Conservation (phyloP, 441 rosid genomes). For the Hura crepitans region DNA sequence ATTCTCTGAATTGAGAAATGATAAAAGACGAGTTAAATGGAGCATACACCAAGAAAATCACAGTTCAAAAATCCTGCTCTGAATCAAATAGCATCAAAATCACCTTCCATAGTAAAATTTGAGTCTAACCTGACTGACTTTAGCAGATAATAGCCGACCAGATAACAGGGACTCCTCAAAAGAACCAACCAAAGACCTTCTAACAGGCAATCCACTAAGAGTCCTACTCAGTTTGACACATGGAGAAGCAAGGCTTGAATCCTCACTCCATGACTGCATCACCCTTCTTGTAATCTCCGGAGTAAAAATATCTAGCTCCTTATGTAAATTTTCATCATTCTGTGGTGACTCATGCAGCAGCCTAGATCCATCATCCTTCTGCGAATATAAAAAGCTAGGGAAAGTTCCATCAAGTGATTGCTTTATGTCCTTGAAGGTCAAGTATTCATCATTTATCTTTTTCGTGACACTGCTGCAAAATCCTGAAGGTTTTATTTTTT, state of each 20-base stretch:
- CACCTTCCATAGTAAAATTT: constrained; percentile 6
- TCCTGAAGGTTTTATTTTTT: constrained; percentile 29
- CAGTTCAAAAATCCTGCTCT: neutral
- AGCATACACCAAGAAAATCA: neutral
- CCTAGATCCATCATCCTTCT: constrained; percentile 25
- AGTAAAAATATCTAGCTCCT: constrained; percentile 26
- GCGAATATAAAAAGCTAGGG: constrained; percentile 27
- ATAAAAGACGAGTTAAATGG: constrained; percentile 10
- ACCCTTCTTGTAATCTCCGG: constrained; percentile 25
- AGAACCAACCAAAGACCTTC: constrained; percentile 57
- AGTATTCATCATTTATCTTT: constrained; percentile 30
- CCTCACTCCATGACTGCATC: constrained; percentile 26
- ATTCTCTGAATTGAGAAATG: constrained; percentile 41
- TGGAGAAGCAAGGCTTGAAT: constrained; percentile 25
- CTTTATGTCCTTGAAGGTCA: constrained; percentile 40
- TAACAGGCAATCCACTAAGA: constrained; percentile 35
- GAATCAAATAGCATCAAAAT: constrained; percentile 8
- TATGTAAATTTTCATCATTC: constrained; percentile 25
- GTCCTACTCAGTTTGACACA: constrained; percentile 32
- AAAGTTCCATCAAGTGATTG: constrained; percentile 40
- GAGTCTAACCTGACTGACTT: constrained; percentile 44
- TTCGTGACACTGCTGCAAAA: constrained; percentile 20
- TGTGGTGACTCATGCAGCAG: constrained; percentile 25
- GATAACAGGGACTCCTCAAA: constrained; percentile 66
- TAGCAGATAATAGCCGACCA: constrained; percentile 47